Evolutionary conservation across 441 rosid genomes (phyloP).

Genomic region (Euphorbia celastroides): DNA sequence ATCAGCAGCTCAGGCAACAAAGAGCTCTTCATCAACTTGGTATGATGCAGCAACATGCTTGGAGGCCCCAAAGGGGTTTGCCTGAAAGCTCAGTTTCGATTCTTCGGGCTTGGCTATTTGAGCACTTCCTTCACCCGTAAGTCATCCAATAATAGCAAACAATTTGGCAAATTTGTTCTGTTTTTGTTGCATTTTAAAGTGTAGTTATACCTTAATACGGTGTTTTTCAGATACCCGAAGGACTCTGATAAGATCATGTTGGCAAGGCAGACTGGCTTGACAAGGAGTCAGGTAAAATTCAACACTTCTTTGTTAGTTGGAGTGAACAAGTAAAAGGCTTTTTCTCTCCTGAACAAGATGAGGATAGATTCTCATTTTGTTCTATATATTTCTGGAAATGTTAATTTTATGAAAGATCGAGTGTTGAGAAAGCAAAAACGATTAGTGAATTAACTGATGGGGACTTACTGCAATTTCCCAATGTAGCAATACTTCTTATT

Average conservation of each 20-base stretch:
- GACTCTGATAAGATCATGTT: slow-evolving; percentile 94
- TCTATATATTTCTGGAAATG: background rate
- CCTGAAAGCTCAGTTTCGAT: slow-evolving; percentile 90
- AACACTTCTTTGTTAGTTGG: no score
- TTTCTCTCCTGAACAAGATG: background rate
- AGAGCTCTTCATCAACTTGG: slow-evolving; percentile 85
- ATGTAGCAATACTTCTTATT: no score
- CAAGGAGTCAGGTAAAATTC: slow-evolving; percentile 88
- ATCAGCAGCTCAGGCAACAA: slow-evolving; percentile 93
- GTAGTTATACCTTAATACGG: slow-evolving; percentile 1
- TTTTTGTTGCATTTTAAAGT: slow-evolving; percentile 5
- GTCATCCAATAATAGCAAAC: slow-evolving; percentile 14
- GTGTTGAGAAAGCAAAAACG: background rate
- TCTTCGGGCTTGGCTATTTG: slow-evolving; percentile 98
- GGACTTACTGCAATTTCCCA: background rate
- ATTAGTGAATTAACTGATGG: background rate
- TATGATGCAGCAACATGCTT: slow-evolving; percentile 81
- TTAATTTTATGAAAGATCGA: background rate
- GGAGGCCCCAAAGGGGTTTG: slow-evolving; percentile 97
- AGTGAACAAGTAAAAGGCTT: slow-evolving; percentile 1
- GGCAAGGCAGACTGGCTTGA: slow-evolving; percentile 95
- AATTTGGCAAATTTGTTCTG: background rate
- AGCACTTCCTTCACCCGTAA: slow-evolving; percentile 99
- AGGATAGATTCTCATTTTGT: background rate
- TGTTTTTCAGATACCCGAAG: slow-evolving; percentile 72